Base-by-base conservation (phyloP, 2,329 filamentous ascomycete genomes). In the Periglandula ipomoeae region DNA sequence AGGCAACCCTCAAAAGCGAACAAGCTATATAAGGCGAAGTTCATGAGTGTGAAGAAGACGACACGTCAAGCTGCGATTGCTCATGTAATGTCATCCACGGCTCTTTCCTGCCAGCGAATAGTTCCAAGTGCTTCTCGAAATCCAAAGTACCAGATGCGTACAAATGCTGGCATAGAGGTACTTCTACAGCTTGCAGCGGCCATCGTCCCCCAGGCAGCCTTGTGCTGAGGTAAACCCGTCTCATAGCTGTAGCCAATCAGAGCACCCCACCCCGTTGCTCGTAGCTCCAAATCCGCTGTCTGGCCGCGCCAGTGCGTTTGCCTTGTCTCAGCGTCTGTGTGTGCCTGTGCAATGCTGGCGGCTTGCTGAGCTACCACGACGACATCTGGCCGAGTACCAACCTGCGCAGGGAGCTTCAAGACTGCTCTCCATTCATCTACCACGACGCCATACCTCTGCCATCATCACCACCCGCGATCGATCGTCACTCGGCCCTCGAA, bases 251-350 rank as follows among this genome's bases (percentile, higher is more conserved):
- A 49, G 5, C 53, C 40, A 53, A 53, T 50, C 49, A 48, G 15
- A 24, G 26, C 20, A 45, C 46, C 43, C 41, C 20, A 11, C 20
- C 43, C 22, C n/a, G 17, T 19, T 9, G 10, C 19, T 1, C 35
- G 35, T 11, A 30, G 27, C n/a, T 23, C 32, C 10, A 8, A 30
- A 15, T 9, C 4, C 11, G 6, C 30, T 15, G 30, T 8, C 41
- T 37, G 55, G 57, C 57, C 57, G 48, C 57, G 57, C 57, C 57
- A 59, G 53, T 37, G 51, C 56, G 57, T 58, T 57, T 59, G 57
- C 57, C 57, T 58, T 49, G 49, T 40, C 8, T 30, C 3, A 13
- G 27, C 27, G 27, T n/a, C n/a, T n/a, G n/a, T n/a, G n/a, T n/a
- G n/a, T 30, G 27, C 13, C 27, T 30, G 9, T 30, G 27, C 27